These are phyloP conservation scores for Linderina pennispora DNA, from an alignment of 192 early-diverging fungal genomes.

Conservation along the genomic window DNA sequence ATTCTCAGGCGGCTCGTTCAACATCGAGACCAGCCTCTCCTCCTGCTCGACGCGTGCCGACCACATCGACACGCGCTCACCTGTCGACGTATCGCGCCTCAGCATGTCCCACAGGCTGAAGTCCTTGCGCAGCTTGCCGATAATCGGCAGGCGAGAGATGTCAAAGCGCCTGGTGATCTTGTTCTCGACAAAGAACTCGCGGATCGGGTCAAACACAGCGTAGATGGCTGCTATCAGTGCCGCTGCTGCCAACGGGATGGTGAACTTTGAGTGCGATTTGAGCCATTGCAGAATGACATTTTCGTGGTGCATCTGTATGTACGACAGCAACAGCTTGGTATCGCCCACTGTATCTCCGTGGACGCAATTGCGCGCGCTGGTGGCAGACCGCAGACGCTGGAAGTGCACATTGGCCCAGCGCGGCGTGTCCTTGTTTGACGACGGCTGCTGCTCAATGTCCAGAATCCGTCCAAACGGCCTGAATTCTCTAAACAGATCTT, in stretches of 20 bases:
- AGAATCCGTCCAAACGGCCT: slow-evolving; percentile 77
- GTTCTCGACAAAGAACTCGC: slow-evolving; percentile 83
- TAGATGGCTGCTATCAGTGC: slow-evolving; percentile 73
- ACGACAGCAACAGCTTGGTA: slow-evolving; percentile 57
- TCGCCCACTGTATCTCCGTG: slow-evolving; percentile 71
- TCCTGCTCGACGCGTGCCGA: slow-evolving; percentile 36
- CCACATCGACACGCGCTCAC: slow-evolving; percentile 30
- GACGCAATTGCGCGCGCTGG: slow-evolving; percentile 87
- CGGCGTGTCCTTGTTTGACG: slow-evolving; percentile 65
- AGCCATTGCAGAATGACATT: slow-evolving; percentile 61
- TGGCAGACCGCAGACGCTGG: slow-evolving; percentile 69
- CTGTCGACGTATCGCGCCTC: slow-evolving; percentile 9
- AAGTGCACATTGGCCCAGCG: slow-evolving; percentile 79
- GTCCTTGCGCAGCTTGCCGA: slow-evolving; percentile 28
- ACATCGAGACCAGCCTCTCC: slow-evolving; percentile 30
- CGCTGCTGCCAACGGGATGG: slow-evolving; percentile 66
- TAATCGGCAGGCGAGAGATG: slow-evolving; percentile 30
- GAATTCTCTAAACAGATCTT: slow-evolving; percentile 67
- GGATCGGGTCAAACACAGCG: slow-evolving; percentile 82
- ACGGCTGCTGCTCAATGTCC: slow-evolving; percentile 65
- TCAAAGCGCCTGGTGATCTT: slow-evolving; percentile 78
- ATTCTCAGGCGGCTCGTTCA: slow-evolving; percentile 62
- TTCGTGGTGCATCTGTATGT: slow-evolving; percentile 50
- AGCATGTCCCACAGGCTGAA: slow-evolving; percentile 28
- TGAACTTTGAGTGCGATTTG: slow-evolving; percentile 68